A percentile compares a stretch with the other conserved stretches of the same genome.
Evolutionary conservation across 2,329 filamentous ascomycete genomes (phyloP).

Genomic region (Catunica adiposa): DNA sequence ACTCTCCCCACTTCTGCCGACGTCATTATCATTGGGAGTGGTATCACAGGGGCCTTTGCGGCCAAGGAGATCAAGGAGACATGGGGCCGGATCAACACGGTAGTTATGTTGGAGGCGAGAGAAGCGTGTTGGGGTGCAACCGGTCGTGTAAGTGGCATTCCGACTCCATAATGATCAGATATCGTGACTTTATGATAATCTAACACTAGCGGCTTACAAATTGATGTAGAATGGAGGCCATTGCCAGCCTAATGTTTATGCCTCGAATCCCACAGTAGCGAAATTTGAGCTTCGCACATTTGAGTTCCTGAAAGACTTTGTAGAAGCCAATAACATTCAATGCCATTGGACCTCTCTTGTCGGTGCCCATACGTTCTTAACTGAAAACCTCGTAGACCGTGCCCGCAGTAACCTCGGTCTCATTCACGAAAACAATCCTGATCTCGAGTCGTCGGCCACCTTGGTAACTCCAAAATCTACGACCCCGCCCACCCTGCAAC

Average conservation of each 20-base stretch:
- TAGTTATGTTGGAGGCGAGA: slow-evolving; percentile 60
- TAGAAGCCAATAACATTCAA: slow-evolving; percentile 39
- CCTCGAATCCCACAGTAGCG: slow-evolving; percentile 40
- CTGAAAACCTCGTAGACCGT: slow-evolving; percentile 34
- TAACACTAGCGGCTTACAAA: neutral
- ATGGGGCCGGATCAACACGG: slow-evolving; percentile 28
- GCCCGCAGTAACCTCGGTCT: slow-evolving; percentile 33
- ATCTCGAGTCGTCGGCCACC: slow-evolving; percentile 34
- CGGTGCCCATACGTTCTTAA: slow-evolving; percentile 49
- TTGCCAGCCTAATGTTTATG: slow-evolving; percentile 57
- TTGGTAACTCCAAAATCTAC: slow-evolving; percentile 25
- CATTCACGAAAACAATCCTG: slow-evolving; percentile 35
- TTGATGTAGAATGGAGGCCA: slow-evolving; percentile 48
- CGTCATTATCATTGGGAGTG: slow-evolving; percentile 56
- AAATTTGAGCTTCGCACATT: slow-evolving; percentile 60
- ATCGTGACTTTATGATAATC: neutral
- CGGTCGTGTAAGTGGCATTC: slow-evolving; percentile 42
- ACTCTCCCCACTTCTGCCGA: slow-evolving; percentile 47
- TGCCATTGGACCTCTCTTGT: slow-evolving; percentile 53
- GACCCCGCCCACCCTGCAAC: slow-evolving; percentile 23
- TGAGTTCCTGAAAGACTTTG: slow-evolving; percentile 38
- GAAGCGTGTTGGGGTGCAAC: slow-evolving; percentile 75
- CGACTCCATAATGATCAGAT: neutral
- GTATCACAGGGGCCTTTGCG: slow-evolving; percentile 59
- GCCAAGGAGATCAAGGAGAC: slow-evolving; percentile 42